A percentile compares a stretch with the other conserved stretches of the same genome.
phyloP scores from a whole-genome alignment of 2,329 filamentous ascomycete species.

The Ploettnerulaceae sp. region DNA sequence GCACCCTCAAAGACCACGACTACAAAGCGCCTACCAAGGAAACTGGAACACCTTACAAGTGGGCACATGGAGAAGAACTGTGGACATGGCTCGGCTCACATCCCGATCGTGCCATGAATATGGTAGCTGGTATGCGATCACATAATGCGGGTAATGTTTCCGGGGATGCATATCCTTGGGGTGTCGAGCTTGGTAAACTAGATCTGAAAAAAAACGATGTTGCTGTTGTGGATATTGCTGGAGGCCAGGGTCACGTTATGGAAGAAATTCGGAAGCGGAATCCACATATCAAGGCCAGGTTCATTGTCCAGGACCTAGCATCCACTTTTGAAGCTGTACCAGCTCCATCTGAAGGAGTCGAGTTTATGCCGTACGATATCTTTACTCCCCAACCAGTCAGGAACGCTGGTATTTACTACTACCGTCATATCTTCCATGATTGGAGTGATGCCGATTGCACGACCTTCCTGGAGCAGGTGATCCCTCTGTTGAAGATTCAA shows the following conservation, averaged over 20 bases:
- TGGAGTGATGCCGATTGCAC: conserved; percentile 24
- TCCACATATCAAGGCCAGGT: conserved; percentile 20
- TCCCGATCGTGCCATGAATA: conserved; percentile 23
- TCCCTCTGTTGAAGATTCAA: conserved; percentile 19
- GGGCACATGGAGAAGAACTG: conserved; percentile 23
- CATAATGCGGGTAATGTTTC: conserved; percentile 16
- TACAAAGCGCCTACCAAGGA: conserved; percentile 27
- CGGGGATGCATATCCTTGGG: conserved; percentile 37
- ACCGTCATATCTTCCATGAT: conserved; percentile 25
- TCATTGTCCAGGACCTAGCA: conserved; percentile 25
- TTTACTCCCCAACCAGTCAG: conserved; percentile 25
- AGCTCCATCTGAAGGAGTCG: conserved; percentile 24
- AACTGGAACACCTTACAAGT: conserved; percentile 24
- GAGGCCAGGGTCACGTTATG: conserved; percentile 25
- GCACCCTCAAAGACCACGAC: conserved; percentile 17
- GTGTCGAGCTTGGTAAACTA: conserved; percentile 63
- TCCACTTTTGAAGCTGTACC: conserved; percentile 21
- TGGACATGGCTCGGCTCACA: conserved; percentile 26
- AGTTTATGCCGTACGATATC: conserved; percentile 33
- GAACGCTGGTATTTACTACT: conserved; percentile 21
- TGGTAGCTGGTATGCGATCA: conserved; percentile 25
- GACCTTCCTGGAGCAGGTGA: conserved; percentile 17
- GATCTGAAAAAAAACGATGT: conserved; percentile 20
- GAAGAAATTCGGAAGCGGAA: conserved; percentile 20
- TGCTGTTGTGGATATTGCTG: conserved; percentile 25